phyloP scores from a whole-genome alignment of 495 filamentous ascomycete species.

The Articulospora tetracladia region DNA sequence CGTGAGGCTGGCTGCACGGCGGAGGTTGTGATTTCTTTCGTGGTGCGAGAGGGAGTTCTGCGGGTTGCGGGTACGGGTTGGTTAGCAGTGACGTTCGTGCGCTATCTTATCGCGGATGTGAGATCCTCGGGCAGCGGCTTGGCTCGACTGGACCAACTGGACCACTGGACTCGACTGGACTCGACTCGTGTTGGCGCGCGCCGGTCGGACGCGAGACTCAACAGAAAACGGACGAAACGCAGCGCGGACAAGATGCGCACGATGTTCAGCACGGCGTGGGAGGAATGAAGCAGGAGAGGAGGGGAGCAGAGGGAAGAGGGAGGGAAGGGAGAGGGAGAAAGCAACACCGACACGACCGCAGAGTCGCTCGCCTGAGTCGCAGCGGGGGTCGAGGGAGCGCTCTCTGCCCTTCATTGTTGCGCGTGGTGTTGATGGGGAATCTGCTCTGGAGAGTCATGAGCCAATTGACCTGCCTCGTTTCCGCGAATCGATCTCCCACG shows the following conservation, averaged over 20 bases:
- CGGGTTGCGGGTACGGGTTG: background rate
- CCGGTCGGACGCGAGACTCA: too few relatives aligned
- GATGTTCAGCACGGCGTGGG: too few relatives aligned
- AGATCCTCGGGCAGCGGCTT: too few relatives aligned
- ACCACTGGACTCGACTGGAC: too few relatives aligned
- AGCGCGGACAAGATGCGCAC: too few relatives aligned
- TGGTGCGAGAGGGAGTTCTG: background rate
- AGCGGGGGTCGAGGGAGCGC: background rate
- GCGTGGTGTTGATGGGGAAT: background rate
- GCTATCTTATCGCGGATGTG: background rate
- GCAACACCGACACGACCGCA: too few relatives aligned
- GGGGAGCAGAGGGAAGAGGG: too few relatives aligned
- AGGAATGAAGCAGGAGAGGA: too few relatives aligned
- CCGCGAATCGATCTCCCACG: slow-evolving; percentile 4
- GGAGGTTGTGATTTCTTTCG: background rate
- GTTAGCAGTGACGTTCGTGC: background rate
- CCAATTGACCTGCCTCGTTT: background rate
- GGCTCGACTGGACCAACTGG: too few relatives aligned
- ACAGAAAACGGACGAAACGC: background rate
- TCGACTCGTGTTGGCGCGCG: too few relatives aligned
- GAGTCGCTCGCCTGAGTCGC: background rate
- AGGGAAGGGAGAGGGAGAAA: too few relatives aligned
- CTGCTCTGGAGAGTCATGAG: background rate
- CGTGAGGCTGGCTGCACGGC: background rate
- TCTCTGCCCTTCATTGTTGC: background rate